Conservation (phyloP, 306 rosid genomes). For the Vachellia pachyceras region DNA sequence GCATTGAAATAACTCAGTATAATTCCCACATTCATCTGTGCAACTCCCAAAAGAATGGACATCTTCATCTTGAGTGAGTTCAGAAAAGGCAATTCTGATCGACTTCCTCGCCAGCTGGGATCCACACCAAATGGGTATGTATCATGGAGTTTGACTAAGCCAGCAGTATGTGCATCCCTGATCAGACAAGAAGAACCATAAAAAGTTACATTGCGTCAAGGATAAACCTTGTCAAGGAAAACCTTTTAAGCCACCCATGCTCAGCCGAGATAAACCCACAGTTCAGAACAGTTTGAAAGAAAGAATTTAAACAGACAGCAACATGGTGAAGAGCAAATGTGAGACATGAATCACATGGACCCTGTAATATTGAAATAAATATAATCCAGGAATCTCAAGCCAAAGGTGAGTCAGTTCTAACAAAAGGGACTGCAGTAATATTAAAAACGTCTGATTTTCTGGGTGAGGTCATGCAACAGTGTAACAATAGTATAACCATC, state of each 20-base stretch:
- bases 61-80: constrained; percentile 94
- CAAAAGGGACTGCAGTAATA: neutral
- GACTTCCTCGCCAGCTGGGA: constrained; percentile 98
- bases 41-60: constrained; percentile 84
- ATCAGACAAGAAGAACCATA: constrained; percentile 34
- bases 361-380: neutral
- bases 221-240: constrained; percentile 15
- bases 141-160: constrained; percentile 72
- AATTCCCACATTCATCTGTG: constrained; percentile 89
- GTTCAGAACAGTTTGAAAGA: neutral
- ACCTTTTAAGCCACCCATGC: constrained; percentile 14
- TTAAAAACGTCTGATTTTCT: neutral
- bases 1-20: constrained; percentile 84
- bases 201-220: constrained; percentile 24
- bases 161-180: constrained; percentile 76
- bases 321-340: neutral
- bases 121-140: constrained; percentile 95
- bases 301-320: constrained; percentile 1
- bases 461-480: neutral
- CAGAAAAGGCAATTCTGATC: constrained; percentile 78
- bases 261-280: neutral
- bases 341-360: constrained; percentile 18
- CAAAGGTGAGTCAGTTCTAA: constrained; percentile 9
- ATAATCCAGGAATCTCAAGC: neutral
- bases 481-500: neutral